Evolutionary conservation across 2,329 filamentous ascomycete species (phyloP).

Genomic region (Chrysosphaeria jannelii): DNA sequence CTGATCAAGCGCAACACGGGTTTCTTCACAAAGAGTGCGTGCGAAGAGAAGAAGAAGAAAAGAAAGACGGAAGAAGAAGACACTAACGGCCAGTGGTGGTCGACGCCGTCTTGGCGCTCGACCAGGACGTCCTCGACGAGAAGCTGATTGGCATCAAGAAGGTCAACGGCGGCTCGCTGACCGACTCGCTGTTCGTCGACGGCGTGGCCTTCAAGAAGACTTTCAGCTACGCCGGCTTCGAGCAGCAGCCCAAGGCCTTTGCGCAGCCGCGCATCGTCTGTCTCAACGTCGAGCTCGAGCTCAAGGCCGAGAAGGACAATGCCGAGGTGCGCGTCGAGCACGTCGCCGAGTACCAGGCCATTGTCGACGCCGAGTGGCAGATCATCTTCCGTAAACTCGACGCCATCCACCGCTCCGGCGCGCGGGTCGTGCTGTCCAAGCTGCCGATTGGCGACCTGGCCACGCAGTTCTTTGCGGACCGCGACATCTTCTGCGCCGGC

Average conservation of each 20-base stretch:
- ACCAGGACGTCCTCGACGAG: constrained; percentile 92
- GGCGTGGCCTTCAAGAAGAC: constrained; percentile 99
- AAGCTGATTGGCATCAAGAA: constrained; percentile 97
- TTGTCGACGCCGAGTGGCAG: constrained; percentile 97
- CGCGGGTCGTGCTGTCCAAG: constrained; percentile 92
- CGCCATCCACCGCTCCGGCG: constrained; percentile 71
- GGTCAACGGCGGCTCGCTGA: constrained; percentile 81
- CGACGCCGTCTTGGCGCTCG: constrained; percentile 76
- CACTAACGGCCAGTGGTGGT: constrained; percentile 45
- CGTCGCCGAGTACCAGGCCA: constrained; percentile 96
- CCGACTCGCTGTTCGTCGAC: constrained; percentile 89
- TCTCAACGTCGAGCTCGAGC: constrained; percentile 87
- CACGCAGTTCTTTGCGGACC: constrained; percentile 92
- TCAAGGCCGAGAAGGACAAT: constrained; percentile 98
- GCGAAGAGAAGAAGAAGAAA: background rate
- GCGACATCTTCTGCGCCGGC: constrained; percentile 93
- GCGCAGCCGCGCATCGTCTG: constrained; percentile 87
- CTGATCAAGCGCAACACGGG: constrained; percentile 88
- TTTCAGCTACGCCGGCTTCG: constrained; percentile 94
- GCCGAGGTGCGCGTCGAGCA: constrained; percentile 94
- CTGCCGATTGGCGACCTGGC: constrained; percentile 90
- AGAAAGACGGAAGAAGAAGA: background rate
- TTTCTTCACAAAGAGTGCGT: constrained; percentile 88
- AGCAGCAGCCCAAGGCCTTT: constrained; percentile 95
- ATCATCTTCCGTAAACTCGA: constrained; percentile 99